These are phyloP conservation scores for button mushroom (Agaricus bisporus) DNA, from an alignment of 768 basidiomycete species.

Conservation along the genomic window DNA sequence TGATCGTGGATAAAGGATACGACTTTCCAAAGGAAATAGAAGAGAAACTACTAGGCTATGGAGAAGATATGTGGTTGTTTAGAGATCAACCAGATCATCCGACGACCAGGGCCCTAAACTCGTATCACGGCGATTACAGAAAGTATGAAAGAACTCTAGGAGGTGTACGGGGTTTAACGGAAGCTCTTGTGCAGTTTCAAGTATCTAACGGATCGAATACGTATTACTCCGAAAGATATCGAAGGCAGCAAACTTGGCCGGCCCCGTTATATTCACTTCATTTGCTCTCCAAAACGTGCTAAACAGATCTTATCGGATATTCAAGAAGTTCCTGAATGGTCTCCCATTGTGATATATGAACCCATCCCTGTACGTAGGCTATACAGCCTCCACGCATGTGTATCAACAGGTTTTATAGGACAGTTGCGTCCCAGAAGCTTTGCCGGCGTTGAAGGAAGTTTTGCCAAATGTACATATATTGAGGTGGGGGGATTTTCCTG, in stretches of 20 bases:
- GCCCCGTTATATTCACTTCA: constrained; percentile 68
- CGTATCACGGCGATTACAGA: constrained; percentile 68
- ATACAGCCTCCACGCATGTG: neutral
- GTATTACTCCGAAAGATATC: constrained; percentile 69
- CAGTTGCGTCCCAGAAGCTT: constrained; percentile 73
- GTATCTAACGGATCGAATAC: constrained; percentile 68
- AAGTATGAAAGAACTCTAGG: constrained; percentile 35
- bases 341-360: constrained; percentile 70
- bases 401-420: constrained; percentile 36
- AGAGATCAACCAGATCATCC: constrained; percentile 44
- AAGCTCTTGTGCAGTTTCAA: constrained; percentile 47
- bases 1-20: constrained; percentile 77
- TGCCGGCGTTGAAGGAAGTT: constrained; percentile 57
- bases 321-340: constrained; percentile 46
- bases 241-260: constrained; percentile 40
- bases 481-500: constrained; percentile 37
- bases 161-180: neutral
- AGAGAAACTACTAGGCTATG: constrained; percentile 51
- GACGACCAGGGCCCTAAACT: constrained; percentile 74
- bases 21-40: constrained; percentile 68
- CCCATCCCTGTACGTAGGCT: constrained; percentile 63
- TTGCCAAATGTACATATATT: constrained; percentile 59
- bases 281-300: constrained; percentile 78
- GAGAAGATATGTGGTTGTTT: constrained; percentile 73
- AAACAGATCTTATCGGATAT: constrained; percentile 61